A percentile compares a stretch with the other conserved stretches of the same genome.
Evolutionary conservation across 768 basidiomycete species (phyloP).

Genomic region (Rhodotorula graminis): DNA sequence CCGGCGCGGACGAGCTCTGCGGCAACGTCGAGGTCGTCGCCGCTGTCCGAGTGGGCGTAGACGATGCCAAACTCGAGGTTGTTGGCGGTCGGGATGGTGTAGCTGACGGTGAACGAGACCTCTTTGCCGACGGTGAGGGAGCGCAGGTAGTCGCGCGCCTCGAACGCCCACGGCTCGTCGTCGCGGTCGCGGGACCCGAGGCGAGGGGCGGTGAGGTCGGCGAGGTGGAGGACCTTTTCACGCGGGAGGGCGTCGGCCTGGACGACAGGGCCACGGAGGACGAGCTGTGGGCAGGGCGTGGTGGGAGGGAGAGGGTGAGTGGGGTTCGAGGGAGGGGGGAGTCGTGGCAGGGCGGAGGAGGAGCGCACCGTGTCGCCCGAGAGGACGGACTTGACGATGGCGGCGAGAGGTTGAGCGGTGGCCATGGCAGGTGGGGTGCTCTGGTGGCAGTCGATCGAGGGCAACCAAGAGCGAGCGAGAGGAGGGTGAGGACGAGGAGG

Average conservation of each 20-base stretch:
- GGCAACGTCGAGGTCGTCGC: constrained; percentile 68
- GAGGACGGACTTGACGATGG: constrained; percentile 32
- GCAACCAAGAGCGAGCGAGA: too few relatives aligned
- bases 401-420: not conserved
- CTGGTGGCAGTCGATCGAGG: too few relatives aligned
- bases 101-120: constrained; percentile 73
- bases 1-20: constrained; percentile 75
- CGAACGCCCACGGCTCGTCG: constrained; percentile 93
- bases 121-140: constrained; percentile 82
- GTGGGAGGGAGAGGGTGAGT: not conserved
- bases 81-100: constrained; percentile 58
- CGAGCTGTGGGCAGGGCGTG: constrained; percentile 15
- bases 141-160: constrained; percentile 87
- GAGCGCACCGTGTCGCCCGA: constrained; percentile 34
- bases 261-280: constrained; percentile 32
- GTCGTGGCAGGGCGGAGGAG: not conserved
- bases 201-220: constrained; percentile 77
- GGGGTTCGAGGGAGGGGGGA: too few relatives aligned
- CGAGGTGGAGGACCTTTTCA: constrained; percentile 74
- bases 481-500: too few relatives aligned
- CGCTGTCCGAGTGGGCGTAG: constrained; percentile 51
- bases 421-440: too few relatives aligned
- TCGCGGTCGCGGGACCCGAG: constrained; percentile 75
- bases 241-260: constrained; percentile 10
- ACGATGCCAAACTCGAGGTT: constrained; percentile 68